phyloP scores from a whole-genome alignment of 768 basidiomycete genomes.

The Tylopilus sp. region DNA sequence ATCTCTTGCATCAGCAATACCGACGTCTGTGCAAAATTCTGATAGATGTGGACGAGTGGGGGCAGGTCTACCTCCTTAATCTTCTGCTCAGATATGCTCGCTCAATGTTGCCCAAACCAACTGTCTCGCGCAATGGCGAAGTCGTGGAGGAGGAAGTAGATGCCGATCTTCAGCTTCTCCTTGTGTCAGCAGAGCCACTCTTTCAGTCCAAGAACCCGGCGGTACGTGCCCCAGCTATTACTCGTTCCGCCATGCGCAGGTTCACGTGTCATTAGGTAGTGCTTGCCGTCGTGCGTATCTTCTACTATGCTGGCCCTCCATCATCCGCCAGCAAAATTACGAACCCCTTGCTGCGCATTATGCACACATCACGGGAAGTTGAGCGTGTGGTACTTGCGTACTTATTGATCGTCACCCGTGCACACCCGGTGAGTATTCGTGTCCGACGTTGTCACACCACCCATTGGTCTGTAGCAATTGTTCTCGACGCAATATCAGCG shows the following conservation, averaged over 20 bases:
- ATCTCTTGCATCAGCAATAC: slow-evolving; percentile 87
- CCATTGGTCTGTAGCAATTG: slow-evolving; percentile 33
- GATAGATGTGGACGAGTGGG: slow-evolving; percentile 96
- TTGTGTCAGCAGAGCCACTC: slow-evolving; percentile 69
- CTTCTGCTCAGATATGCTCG: slow-evolving; percentile 81
- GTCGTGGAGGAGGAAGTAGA: slow-evolving; percentile 63
- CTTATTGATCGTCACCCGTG: slow-evolving; percentile 58
- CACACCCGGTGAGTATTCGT: slow-evolving; percentile 55
- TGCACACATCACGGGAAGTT: slow-evolving; percentile 66
- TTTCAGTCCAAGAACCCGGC: slow-evolving; percentile 87
- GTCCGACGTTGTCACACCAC: neutral
- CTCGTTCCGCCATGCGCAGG: neutral
- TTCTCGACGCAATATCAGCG: slow-evolving; percentile 60
- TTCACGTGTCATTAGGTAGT: slow-evolving; percentile 56
- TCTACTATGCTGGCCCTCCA: slow-evolving; percentile 69
- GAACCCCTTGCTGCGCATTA: slow-evolving; percentile 69
- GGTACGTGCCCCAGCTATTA: slow-evolving; percentile 41
- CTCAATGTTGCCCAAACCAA: slow-evolving; percentile 73
- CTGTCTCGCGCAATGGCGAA: slow-evolving; percentile 28
- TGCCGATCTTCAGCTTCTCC: slow-evolving; percentile 69
- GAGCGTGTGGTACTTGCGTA: slow-evolving; percentile 75
- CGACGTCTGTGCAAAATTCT: slow-evolving; percentile 79
- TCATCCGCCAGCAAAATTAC: slow-evolving; percentile 56
- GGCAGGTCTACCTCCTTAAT: slow-evolving; percentile 76
- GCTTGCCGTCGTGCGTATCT: slow-evolving; percentile 65